Evolutionary conservation across 805 yeast species (phyloP).

Genomic region (Kuraishia floccosa): DNA sequence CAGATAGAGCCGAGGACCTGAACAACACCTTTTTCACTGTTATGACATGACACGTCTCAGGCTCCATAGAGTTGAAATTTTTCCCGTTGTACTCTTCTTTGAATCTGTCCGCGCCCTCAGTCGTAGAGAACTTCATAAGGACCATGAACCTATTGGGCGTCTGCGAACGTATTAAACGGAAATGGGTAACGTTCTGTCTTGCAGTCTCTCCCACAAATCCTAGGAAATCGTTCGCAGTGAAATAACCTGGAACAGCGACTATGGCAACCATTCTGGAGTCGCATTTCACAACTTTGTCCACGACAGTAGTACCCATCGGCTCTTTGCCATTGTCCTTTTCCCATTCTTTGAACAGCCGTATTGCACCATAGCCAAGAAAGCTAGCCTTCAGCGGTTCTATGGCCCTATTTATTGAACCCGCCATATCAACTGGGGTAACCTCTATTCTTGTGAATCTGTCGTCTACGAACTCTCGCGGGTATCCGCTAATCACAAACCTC

Average conservation of each 20-base stretch:
- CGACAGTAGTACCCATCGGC: background rate
- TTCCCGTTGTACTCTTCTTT: constrained; percentile 59
- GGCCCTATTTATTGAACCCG: constrained; percentile 3
- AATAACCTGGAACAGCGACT: constrained; percentile 79
- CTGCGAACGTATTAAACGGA: constrained; percentile 59
- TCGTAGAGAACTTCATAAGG: constrained; percentile 57
- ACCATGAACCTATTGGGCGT: constrained; percentile 65
- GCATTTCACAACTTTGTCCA: constrained; percentile 15
- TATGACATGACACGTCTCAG: constrained; percentile 74
- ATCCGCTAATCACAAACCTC: no score
- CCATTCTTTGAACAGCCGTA: constrained; percentile 51
- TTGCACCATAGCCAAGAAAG: constrained; percentile 63
- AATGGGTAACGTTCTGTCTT: constrained; percentile 48
- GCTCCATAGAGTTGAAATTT: constrained; percentile 77
- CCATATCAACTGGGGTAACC: constrained; percentile 18
- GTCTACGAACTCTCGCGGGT: no score
- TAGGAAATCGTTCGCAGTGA: constrained; percentile 72
- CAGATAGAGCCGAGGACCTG: constrained; percentile 11
- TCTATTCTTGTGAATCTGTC: constrained; percentile 23
- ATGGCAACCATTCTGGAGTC: constrained; percentile 67
- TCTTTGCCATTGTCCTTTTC: constrained; percentile 9
- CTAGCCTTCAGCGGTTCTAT: constrained; percentile 44
- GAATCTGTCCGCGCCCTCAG: constrained; percentile 49
- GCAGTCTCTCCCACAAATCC: constrained; percentile 67
- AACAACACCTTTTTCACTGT: constrained; percentile 51